These are phyloP conservation scores for Sporothrix brunneoviolacea DNA, from an alignment of 2,329 filamentous ascomycete species.

Conservation along the genomic window DNA sequence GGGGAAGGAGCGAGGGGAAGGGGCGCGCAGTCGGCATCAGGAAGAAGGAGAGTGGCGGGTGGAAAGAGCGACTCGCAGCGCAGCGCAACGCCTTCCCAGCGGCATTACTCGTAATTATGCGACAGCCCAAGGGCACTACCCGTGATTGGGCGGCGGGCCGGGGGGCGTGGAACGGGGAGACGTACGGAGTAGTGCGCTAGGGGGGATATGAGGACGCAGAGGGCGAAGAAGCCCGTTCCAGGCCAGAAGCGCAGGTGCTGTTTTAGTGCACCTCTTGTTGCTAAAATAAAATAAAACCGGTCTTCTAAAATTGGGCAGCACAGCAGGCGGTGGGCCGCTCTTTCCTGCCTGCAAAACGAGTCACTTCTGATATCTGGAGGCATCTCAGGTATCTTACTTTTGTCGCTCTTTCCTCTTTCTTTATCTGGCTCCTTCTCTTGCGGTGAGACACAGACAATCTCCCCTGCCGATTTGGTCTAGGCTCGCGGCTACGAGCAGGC, in stretches of 20 bases:
- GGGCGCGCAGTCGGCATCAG: background rate
- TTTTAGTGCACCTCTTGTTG: slow-evolving; percentile 1
- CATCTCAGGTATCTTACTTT: no score
- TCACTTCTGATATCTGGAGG: no score
- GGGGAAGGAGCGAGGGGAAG: background rate
- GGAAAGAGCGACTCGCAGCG: background rate
- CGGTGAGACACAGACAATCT: no score
- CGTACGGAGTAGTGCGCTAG: no score
- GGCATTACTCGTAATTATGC: no score
- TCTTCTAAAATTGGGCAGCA: background rate
- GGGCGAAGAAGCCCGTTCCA: background rate
- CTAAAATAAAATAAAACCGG: slow-evolving; percentile 5
- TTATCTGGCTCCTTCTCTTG: no score
- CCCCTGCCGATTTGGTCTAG: no score
- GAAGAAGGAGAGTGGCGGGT: background rate
- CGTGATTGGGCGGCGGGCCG: no score
- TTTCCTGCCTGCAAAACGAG: background rate
- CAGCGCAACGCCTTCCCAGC: no score
- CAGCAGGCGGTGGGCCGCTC: background rate
- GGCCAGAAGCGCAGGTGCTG: background rate
- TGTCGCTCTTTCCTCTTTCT: background rate
- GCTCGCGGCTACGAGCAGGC: no score
- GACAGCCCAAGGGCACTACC: no score
- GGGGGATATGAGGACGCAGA: background rate
- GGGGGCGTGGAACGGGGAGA: no score